Base-by-base conservation (phyloP, 306 rosid species). In the Prunus armeniaca region DNA sequence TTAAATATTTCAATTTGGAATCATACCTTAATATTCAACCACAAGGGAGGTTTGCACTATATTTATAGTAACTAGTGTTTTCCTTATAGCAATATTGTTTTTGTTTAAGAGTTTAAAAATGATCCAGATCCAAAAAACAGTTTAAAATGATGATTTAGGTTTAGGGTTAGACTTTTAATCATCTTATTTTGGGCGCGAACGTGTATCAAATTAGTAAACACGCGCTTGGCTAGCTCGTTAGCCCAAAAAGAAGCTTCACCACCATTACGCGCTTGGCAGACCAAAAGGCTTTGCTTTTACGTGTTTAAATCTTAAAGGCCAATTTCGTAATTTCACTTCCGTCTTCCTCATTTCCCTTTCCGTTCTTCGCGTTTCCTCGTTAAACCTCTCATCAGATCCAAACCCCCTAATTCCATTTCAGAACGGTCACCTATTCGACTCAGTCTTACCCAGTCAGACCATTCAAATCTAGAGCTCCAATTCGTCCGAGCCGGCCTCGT, bases 401-500 rank as follows among this genome's bases (percentile, higher is more conserved):
- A n/a, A 32, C 62, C 79, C 75, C 51, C 51, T 58, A 5, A 32
- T 67, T 50, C 25, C 18, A 75, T 77, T 52, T 77, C 75, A 28
- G 61, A 62, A 58, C 30, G 32, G 27, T 46, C 67, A 60, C 43
- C 80, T 64, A 52, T 74, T 12, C 70, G 67, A 41, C 76, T 45
- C 69, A 28, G n/a, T 17, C 69, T 5, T 38, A 15, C 72, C 47
- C 76, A 72, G 75, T 63, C 47, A 68, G 27, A 41, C 68, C 49
- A 20, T 43, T 67, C 34, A 38, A 47, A 27, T 57, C 63, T 73
- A 5, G 72, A 76, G 82, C n/a, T 55, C 27, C 57, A 45, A 60
- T 68, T 9, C 62, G 3, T 19, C 67, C 34, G 79, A 72, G 79
- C 69, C 74, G 77, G 83, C 61, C 73, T 56, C 67, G 79, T n/a